These are phyloP conservation scores for Boehmeria nivea DNA, from an alignment of 306 rosid species.

Conservation along the genomic window DNA sequence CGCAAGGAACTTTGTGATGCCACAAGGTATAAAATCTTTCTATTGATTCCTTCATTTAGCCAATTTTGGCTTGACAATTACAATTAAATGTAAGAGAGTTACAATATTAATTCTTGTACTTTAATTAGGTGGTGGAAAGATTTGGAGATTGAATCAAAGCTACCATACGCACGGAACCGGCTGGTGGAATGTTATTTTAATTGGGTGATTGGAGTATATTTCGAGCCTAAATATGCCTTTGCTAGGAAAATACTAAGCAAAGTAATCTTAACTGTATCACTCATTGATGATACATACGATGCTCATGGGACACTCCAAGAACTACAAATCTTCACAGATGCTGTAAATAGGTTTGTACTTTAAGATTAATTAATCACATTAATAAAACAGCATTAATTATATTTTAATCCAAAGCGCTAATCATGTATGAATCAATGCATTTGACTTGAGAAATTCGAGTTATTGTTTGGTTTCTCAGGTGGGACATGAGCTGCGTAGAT, in stretches of 20 bases:
- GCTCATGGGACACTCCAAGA: background rate
- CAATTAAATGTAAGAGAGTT: background rate
- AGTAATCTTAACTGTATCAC: constrained; percentile 12
- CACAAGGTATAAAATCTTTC: constrained; percentile 9
- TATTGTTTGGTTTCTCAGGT: background rate
- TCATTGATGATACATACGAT: constrained; percentile 48
- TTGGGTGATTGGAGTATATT: constrained; percentile 9
- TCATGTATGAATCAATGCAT: no score
- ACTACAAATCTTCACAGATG: background rate
- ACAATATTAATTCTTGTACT: no score
- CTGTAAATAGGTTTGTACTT: background rate
- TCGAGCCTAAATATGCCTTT: constrained; percentile 22
- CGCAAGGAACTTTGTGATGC: constrained; percentile 8
- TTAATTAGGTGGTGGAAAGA: background rate
- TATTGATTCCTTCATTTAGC: no score
- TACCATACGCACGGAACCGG: constrained; percentile 24
- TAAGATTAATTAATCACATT: no score
- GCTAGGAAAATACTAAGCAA: constrained; percentile 23
- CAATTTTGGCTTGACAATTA: no score
- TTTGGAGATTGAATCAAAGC: background rate
- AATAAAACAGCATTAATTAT: no score
- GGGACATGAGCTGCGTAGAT: background rate
- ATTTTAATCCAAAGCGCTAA: no score
- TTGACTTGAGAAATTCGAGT: no score
- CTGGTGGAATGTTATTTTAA: constrained; percentile 21